Conservation (phyloP, 2,329 filamentous ascomycete species). For the Knufia fluminis region DNA sequence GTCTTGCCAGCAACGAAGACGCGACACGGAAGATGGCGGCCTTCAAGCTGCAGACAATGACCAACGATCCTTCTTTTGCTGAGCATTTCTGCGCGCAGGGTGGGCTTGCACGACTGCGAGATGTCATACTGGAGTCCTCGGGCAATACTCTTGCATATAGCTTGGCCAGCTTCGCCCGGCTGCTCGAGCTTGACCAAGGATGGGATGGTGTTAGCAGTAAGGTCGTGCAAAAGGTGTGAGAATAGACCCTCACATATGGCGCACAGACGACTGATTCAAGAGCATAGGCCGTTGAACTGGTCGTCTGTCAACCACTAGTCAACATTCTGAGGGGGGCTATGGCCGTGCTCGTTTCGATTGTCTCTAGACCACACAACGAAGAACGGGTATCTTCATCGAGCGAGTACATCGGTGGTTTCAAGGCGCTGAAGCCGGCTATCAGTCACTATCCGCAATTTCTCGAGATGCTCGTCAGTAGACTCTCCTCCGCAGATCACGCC, state of each 20-base stretch:
- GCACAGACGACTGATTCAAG: slow-evolving; percentile 9
- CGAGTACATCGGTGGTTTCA: slow-evolving; percentile 56
- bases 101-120: slow-evolving; percentile 69
- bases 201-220: slow-evolving; percentile 62
- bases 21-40: slow-evolving; percentile 96
- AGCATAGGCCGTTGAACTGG: slow-evolving; percentile 68
- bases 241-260: neutral
- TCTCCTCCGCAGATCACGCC: slow-evolving; percentile 89
- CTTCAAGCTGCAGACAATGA: slow-evolving; percentile 91
- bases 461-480: slow-evolving; percentile 81
- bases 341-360: slow-evolving; percentile 88
- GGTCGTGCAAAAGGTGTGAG: slow-evolving; percentile 44
- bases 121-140: slow-evolving; percentile 71
- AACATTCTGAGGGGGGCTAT: slow-evolving; percentile 96
- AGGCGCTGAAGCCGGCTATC: slow-evolving; percentile 83
- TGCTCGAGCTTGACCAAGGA: slow-evolving; percentile 94
- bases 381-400: neutral
- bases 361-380: slow-evolving; percentile 63
- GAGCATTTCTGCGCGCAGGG: slow-evolving; percentile 91
- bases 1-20: slow-evolving; percentile 61
- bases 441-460: slow-evolving; percentile 89
- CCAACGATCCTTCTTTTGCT: slow-evolving; percentile 92
- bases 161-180: slow-evolving; percentile 73
- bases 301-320: slow-evolving; percentile 89
- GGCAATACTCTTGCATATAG: slow-evolving; percentile 96